Conservation (phyloP, 768 basidiomycete genomes). For the Rossbeevera mucosa region DNA sequence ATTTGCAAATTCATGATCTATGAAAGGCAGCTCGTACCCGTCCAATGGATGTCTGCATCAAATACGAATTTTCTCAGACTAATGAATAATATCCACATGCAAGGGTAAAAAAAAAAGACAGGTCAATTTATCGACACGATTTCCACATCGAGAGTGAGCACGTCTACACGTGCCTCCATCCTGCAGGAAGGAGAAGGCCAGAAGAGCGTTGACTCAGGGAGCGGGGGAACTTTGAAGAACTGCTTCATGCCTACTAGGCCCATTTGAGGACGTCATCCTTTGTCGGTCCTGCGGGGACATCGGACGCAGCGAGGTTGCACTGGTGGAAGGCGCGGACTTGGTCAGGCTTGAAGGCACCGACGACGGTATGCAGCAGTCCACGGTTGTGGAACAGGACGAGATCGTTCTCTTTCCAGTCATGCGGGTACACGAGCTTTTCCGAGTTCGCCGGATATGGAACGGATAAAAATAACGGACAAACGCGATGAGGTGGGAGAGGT, state of each 20-base stretch:
- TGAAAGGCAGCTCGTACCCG: slow-evolving; percentile 5
- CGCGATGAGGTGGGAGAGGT: background rate
- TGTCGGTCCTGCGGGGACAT: slow-evolving; percentile 45
- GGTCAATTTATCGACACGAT: background rate
- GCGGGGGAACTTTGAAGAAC: background rate
- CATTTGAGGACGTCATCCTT: slow-evolving; percentile 41
- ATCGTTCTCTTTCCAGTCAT: slow-evolving; percentile 74
- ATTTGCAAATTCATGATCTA: slow-evolving; percentile 14
- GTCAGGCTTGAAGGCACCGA: slow-evolving; percentile 53
- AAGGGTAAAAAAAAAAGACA: background rate
- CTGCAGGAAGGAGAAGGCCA: background rate
- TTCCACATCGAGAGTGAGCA: background rate
- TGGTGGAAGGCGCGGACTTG: slow-evolving; percentile 51
- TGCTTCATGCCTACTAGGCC: slow-evolving; percentile 29
- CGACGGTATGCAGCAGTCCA: slow-evolving; percentile 62
- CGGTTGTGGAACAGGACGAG: slow-evolving; percentile 72
- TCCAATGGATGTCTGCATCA: background rate
- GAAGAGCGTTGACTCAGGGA: background rate
- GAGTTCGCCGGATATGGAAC: background rate
- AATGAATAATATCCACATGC: slow-evolving; percentile 2
- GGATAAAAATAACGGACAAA: background rate
- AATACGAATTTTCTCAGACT: background rate
- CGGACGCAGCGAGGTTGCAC: slow-evolving; percentile 55
- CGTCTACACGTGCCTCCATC: slow-evolving; percentile 2
- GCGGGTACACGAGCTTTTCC: slow-evolving; percentile 68